Evolutionary conservation across 2,329 filamentous ascomycete genomes (phyloP).

Genomic region (Bipolaris zeicola): DNA sequence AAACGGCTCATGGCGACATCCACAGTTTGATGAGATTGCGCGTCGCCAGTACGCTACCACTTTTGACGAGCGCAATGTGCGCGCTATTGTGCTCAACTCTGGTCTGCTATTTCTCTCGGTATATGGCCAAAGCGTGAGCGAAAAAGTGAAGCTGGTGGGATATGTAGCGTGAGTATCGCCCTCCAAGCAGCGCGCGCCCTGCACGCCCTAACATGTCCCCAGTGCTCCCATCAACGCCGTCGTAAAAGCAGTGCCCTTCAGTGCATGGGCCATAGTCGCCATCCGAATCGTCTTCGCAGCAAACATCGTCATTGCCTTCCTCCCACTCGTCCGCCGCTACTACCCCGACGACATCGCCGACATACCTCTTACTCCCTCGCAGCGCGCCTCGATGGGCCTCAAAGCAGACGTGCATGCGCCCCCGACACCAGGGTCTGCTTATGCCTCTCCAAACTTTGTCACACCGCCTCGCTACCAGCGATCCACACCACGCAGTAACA

Average conservation of each 20-base stretch:
- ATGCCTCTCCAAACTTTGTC: constrained; percentile 63
- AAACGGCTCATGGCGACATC: constrained; percentile 87
- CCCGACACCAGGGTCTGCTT: constrained; percentile 64
- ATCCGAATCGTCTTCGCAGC: constrained; percentile 60
- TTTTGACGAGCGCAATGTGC: constrained; percentile 79
- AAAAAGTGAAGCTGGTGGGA: constrained; percentile 28
- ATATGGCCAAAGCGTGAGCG: constrained; percentile 33
- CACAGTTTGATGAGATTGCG: constrained; percentile 84
- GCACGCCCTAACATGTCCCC: constrained; percentile 20
- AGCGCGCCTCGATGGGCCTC: constrained; percentile 83
- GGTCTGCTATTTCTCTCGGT: constrained; percentile 59
- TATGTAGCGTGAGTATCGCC: constrained; percentile 29
- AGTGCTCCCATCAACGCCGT: constrained; percentile 48
- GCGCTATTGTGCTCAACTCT: constrained; percentile 71
- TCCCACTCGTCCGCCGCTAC: constrained; percentile 70
- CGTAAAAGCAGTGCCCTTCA: constrained; percentile 44
- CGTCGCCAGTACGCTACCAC: constrained; percentile 76
- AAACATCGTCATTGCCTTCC: constrained; percentile 73
- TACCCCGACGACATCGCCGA: constrained; percentile 76
- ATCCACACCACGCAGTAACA: constrained; percentile 70
- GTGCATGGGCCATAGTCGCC: constrained; percentile 49
- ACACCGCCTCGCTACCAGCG: constrained; percentile 87
- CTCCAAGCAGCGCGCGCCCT: background rate
- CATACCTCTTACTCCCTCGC: constrained; percentile 87
- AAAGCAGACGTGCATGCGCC: constrained; percentile 65